A percentile compares a stretch with the other conserved stretches of the same genome.
These are phyloP conservation scores for Cercospora canescens DNA, from an alignment of 2,329 filamentous ascomycete species.

Conservation along the genomic window DNA sequence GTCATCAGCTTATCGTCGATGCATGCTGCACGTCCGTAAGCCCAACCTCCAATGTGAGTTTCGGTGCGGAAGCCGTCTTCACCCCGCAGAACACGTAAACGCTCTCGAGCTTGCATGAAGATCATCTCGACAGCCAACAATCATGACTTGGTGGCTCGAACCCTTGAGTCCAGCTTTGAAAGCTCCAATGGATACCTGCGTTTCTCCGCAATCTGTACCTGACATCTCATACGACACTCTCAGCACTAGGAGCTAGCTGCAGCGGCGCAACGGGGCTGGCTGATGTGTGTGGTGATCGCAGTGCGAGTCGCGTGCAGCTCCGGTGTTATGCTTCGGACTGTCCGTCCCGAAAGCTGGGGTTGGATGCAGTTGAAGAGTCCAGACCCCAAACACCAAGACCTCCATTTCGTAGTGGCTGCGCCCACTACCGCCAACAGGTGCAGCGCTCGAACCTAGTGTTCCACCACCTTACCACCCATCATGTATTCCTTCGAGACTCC, in stretches of 20 bases:
- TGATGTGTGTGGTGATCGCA: background rate
- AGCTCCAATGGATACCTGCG: background rate
- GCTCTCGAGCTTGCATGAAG: background rate
- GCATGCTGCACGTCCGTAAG: background rate
- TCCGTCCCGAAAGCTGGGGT: background rate
- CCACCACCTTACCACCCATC: background rate
- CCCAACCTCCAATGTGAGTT: background rate
- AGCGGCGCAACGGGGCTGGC: conserved; percentile 4
- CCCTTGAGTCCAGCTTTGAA: background rate
- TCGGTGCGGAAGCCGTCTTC: background rate
- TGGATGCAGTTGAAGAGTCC: background rate
- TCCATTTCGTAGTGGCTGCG: background rate
- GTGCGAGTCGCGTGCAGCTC: background rate
- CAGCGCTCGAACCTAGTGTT: background rate
- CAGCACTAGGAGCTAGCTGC: conserved; percentile 3
- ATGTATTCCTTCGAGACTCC: background rate
- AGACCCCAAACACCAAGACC: background rate
- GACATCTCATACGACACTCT: conserved; percentile 11
- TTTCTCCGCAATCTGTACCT: conserved; percentile 7
- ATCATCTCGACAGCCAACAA: background rate
- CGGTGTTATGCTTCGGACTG: background rate
- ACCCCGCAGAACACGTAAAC: background rate
- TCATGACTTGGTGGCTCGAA: background rate
- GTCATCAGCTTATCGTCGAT: background rate
- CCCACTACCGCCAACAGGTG: background rate